Conservation (phyloP, 768 basidiomycete genomes). For the Imleria badia region DNA sequence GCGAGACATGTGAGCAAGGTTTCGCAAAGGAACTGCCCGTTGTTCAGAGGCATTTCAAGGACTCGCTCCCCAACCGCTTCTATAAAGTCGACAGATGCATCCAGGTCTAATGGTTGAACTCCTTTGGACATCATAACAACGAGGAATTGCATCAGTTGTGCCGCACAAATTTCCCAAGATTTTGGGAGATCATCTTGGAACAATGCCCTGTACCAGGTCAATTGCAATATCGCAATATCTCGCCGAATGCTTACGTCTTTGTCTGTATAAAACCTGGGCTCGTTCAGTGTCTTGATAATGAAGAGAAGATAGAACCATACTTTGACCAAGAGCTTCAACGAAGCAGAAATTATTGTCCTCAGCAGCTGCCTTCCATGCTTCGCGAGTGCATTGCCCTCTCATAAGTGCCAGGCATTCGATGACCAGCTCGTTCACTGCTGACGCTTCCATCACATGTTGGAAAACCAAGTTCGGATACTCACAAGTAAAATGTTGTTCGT, state of each 20-base stretch:
- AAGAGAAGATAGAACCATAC: slow-evolving; percentile 12
- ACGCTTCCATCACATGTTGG: background rate
- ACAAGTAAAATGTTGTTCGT: slow-evolving; percentile 20
- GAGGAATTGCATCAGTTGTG: slow-evolving; percentile 29
- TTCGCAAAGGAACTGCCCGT: slow-evolving; percentile 30
- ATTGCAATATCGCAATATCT: background rate
- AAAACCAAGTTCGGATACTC: slow-evolving; percentile 7
- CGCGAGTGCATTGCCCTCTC: slow-evolving; percentile 9
- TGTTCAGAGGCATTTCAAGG: slow-evolving; percentile 6
- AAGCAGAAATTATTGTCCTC: slow-evolving; percentile 13
- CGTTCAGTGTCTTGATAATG: background rate
- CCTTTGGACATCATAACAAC: slow-evolving; percentile 21
- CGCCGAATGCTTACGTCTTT: slow-evolving; percentile 14
- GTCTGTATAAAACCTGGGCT: slow-evolving; percentile 13
- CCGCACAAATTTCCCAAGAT: slow-evolving; percentile 1
- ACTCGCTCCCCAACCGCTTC: slow-evolving; percentile 16
- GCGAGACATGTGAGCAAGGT: slow-evolving; percentile 38
- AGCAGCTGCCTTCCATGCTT: slow-evolving; percentile 23
- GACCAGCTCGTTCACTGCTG: slow-evolving; percentile 19
- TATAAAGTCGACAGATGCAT: slow-evolving; percentile 9
- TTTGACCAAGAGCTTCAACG: slow-evolving; percentile 15
- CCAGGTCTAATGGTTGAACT: slow-evolving; percentile 7
- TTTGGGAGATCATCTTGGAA: slow-evolving; percentile 4
- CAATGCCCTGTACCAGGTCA: slow-evolving; percentile 13
- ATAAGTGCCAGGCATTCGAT: slow-evolving; percentile 19